Base-by-base conservation (phyloP, 2,329 filamentous ascomycete species). In the Colletotrichum neosansevieriae region DNA sequence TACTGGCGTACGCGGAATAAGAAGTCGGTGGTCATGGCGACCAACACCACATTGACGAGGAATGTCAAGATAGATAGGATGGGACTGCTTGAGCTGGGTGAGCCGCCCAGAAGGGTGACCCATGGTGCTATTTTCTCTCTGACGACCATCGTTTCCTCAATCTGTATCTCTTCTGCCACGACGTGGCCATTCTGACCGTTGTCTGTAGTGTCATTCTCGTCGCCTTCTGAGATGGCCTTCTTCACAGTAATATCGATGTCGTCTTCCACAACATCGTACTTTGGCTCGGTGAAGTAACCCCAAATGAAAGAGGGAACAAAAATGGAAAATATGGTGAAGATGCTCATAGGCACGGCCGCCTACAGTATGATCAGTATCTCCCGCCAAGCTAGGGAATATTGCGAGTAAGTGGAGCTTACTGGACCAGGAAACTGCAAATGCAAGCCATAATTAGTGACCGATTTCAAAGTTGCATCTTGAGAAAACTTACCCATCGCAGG, bases 11-110 rank as follows among this genome's bases (percentile, higher is more conserved):
- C 91, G 19, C 92, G 88, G 75, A 92, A 94, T 13, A 97, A 84
- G 44, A 94, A 87, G 77, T 99, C 96, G 29, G 91, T 85, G 0
- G 91, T 88, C 79, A 95, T 88, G 9, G 87, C 82, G 6, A 94
- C 85, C 45, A 96, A 82, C 3, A 86, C 79, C 17, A 89, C 75
- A 77, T 98, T 98, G 76, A 96, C 86, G 32, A 90, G 79, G 58
- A 94, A 88, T 0, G 92, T 93, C 29, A 89, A 72, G 53, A 88
- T 79, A 19, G 92, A 95, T 73, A 90, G 85, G 21, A 90, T 73
- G 12, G 87, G 81, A 58, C 89, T 93, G n/a, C 84, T 86, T 6
- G 91, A 87, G 73, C 89, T 94, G 1, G 96, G 95, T 0, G 91
- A 81, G 3, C 96, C 96, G 3, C 88, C 88, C 24, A 97, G 80